phyloP scores from a whole-genome alignment of 257 asterid species.

The Rhazya stricta region DNA sequence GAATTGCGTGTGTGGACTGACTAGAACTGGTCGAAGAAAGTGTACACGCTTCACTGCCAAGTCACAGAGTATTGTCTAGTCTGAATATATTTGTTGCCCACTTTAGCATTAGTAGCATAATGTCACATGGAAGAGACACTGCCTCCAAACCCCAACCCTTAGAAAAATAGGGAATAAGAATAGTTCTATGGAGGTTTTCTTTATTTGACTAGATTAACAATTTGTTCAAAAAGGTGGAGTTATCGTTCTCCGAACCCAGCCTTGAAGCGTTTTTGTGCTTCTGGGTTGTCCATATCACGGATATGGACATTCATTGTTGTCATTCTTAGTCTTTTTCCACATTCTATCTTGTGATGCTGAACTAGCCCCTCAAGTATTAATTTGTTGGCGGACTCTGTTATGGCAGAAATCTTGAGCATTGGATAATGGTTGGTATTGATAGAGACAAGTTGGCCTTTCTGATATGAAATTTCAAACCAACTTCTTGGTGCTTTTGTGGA shows the following conservation, averaged over 20 bases:
- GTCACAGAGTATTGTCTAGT: constrained; percentile 5
- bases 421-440: too few species aligned
- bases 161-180: not conserved
- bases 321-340: not conserved
- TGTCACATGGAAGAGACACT: not conserved
- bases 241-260: not conserved
- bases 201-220: not conserved
- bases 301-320: not conserved
- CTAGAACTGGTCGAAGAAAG: constrained; percentile 19
- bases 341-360: not conserved
- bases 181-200: not conserved
- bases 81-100: not conserved
- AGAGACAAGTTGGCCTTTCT: too few species aligned
- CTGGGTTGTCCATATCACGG: not conserved
- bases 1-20: constrained; percentile 35
- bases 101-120: not conserved
- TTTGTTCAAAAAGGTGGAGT: not conserved
- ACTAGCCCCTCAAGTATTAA: too few species aligned
- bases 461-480: too few species aligned
- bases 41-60: constrained; percentile 27
- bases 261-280: not conserved
- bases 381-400: too few species aligned
- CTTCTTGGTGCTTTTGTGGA: not conserved
- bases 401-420: too few species aligned
- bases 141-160: not conserved